Conservation (phyloP, 1,284 basidiomycete genomes). For the Prillingera fragicola region DNA sequence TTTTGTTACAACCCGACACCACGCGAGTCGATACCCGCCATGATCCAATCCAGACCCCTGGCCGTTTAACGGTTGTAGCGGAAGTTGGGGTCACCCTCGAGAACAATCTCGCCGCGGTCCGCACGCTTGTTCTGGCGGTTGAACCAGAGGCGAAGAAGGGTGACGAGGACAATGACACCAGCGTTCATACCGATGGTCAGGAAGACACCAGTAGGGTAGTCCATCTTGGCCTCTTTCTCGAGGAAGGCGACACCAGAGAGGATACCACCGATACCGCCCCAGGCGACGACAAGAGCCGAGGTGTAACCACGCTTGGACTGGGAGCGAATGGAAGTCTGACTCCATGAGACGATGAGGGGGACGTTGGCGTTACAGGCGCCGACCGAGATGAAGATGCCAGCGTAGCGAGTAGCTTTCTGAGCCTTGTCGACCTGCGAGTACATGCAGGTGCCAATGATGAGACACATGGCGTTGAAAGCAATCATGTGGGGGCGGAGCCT, state of each 20-base stretch:
- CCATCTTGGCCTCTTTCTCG: constrained; percentile 11
- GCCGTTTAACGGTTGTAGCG: no score
- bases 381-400: constrained; percentile 48
- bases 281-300: constrained; percentile 13
- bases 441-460: constrained; percentile 14
- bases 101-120: constrained; percentile 7
- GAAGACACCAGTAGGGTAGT: constrained; percentile 17
- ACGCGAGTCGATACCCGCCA: no score
- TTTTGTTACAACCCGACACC: no score
- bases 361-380: constrained; percentile 38
- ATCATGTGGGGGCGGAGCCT: background rate
- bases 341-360: constrained; percentile 39
- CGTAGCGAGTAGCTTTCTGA: constrained; percentile 41
- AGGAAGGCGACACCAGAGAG: constrained; percentile 14
- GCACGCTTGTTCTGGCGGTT: constrained; percentile 11
- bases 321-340: constrained; percentile 48
- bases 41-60: no score
- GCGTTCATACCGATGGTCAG: constrained; percentile 13
- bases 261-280: constrained; percentile 21
- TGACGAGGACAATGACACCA: background rate
- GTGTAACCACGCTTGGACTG: constrained; percentile 44
- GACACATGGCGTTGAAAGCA: constrained; percentile 5
- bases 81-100: constrained; percentile 6
- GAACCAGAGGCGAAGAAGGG: constrained; percentile 6
- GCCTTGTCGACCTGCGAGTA: constrained; percentile 12